Base-by-base conservation (phyloP, 2,329 filamentous ascomycete species). In the Beauveria sp. region DNA sequence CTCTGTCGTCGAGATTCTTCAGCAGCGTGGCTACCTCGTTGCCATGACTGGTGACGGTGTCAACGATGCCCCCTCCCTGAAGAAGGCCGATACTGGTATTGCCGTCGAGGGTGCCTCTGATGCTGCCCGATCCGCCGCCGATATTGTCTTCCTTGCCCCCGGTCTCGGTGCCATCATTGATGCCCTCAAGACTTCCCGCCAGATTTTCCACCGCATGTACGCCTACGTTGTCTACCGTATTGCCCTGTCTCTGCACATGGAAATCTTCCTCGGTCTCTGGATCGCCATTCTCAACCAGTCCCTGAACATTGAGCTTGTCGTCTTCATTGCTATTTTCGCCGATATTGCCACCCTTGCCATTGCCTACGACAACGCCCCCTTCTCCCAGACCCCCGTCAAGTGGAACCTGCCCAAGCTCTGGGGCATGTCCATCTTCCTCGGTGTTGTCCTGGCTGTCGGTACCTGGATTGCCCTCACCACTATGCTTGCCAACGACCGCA, bases 181-280 rank as follows among this genome's bases (percentile, higher is more conserved):
- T 73, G 91, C 91, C 63, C 84, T 96, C 68, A 96, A 96, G 81
- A 96, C 90, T 67, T 93, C 91, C 37, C 90, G 92, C 70, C 91
- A 96, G 76, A 96, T 96, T 75, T 96, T 96, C 82, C 91, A 96
- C 79, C 90, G 92, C 70, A 96, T 96, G 91, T 94, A 96, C 79
- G 89, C 91, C 63, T 96, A 96, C 80, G 90, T 96, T 67, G 89
- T 96, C 70, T 96, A 96, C 81, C 90, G 92, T 84, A 96, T 96
- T 71, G 91, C 92, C 54, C 79, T 96, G 70, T 96, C 91, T 18
- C 86, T 96, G 66, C 92, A 96, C 75, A 83, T 96, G 71, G 91
- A 94, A 78, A 90, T 96, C 73, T 96, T 92, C 83, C 84, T 96
- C 55, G 91, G 91, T 73, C 84, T 96, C 63, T 96, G 91, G 91